A percentile compares a stretch with the other conserved stretches of the same genome.
phyloP scores from a whole-genome alignment of 345 rosid genomes.

The Acer campestre region DNA sequence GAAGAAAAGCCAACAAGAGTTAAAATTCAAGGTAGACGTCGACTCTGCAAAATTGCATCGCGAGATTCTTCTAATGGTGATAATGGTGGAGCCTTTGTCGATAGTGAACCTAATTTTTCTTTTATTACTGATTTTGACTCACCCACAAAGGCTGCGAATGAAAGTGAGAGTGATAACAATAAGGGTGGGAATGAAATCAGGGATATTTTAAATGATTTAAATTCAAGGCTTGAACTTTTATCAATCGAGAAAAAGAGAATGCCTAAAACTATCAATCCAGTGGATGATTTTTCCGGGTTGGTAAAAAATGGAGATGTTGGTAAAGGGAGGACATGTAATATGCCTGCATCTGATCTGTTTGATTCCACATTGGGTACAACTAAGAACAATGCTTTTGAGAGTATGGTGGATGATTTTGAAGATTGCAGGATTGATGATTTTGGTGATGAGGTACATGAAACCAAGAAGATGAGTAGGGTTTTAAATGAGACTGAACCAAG shows the following conservation, averaged over 20 bases:
- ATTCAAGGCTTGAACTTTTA: constrained; percentile 69
- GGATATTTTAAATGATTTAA: constrained; percentile 78
- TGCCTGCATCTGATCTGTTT: constrained; percentile 35
- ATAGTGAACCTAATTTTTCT: constrained; percentile 40
- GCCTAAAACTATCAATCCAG: constrained; percentile 32
- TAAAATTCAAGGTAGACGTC: constrained; percentile 55
- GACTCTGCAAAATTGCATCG: constrained; percentile 60
- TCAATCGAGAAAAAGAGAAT: constrained; percentile 64
- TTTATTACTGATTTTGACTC: constrained; percentile 71
- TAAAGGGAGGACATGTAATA: constrained; percentile 18
- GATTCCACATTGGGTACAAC: constrained; percentile 20
- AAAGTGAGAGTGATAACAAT: constrained; percentile 22
- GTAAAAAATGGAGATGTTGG: constrained; percentile 11
- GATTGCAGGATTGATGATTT: constrained; percentile 21
- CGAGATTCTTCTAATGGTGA: constrained; percentile 31
- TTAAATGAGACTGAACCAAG: constrained; percentile 21
- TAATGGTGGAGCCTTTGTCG: constrained; percentile 14
- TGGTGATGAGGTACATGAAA: constrained; percentile 24
- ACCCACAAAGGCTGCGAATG: constrained; percentile 41
- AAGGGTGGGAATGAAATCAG: constrained; percentile 54
- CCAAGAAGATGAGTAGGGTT: constrained; percentile 15
- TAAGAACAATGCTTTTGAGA: constrained; percentile 22
- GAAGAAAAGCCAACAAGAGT: constrained; percentile 40
- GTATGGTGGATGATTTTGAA: constrained; percentile 22
- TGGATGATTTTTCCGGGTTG: constrained; percentile 21